Evolutionary conservation across 139 green algal genomes (phyloP).

Genomic region (Micractinium conductrix): DNA sequence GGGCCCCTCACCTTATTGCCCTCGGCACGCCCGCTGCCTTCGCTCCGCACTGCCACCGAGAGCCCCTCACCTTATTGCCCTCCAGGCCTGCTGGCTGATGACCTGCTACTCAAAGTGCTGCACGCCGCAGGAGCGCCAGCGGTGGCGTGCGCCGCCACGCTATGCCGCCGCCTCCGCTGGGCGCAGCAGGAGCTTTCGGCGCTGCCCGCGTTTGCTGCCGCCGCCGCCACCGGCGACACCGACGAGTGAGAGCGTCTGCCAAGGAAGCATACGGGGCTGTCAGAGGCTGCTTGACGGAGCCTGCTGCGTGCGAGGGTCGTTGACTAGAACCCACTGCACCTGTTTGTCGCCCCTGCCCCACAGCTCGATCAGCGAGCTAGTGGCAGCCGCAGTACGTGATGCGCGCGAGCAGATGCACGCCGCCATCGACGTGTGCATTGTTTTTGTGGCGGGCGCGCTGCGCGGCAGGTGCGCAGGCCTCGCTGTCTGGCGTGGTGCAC

Average conservation of each 20-base stretch:
- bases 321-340: no score
- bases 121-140: not conserved
- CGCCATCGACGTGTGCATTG: constrained; percentile 9
- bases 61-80: not conserved
- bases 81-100: constrained; percentile 19
- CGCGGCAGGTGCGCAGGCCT: not conserved
- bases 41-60: not conserved
- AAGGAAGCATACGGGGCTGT: not conserved
- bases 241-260: no score
- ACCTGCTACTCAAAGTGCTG: constrained; percentile 16
- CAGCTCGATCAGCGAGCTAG: no score
- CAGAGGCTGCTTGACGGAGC: not conserved
- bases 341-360: no score
- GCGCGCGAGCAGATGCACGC: not conserved
- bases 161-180: constrained; percentile 3
- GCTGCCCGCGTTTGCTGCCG: constrained; percentile 3
- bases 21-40: no score
- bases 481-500: no score
- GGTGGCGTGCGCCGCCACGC: not conserved
- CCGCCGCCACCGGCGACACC: not conserved
- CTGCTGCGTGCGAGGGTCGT: not conserved
- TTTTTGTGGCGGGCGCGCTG: constrained; percentile 2
- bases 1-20: no score
- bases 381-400: not conserved
- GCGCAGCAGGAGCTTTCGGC: not conserved